Conservation (phyloP, 352 stramenopile species). For the Aphanomyces invadans region DNA sequence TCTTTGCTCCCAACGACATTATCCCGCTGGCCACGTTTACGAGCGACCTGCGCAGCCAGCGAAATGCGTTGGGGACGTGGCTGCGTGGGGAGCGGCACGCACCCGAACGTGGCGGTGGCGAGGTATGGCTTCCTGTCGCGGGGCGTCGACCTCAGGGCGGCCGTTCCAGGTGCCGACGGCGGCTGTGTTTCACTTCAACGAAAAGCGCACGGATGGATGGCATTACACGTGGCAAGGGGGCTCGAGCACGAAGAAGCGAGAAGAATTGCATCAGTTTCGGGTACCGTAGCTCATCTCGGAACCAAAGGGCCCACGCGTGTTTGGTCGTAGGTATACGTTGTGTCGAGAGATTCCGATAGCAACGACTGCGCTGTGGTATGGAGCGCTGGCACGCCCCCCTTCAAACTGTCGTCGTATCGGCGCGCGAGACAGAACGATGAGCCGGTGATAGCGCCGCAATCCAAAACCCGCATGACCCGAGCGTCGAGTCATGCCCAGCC, state of each 20-base stretch:
- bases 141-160: neutral
- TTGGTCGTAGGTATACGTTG: slow-evolving; percentile 10
- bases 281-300: neutral
- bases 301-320: neutral
- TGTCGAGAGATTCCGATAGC: neutral
- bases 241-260: slow-evolving; percentile 12
- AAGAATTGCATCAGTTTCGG: slow-evolving; percentile 1
- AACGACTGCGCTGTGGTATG: neutral
- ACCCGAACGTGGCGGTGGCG: neutral
- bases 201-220: slow-evolving; percentile 10
- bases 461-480: neutral
- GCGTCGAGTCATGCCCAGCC: too few species aligned
- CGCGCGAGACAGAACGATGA: neutral
- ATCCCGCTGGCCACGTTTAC: neutral
- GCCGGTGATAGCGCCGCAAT: neutral
- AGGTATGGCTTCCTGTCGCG: neutral
- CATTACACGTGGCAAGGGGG: slow-evolving; percentile 14
- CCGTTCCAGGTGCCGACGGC: neutral
- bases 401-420: slow-evolving; percentile 1
- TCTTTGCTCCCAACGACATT: neutral
- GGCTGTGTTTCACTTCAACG: slow-evolving; percentile 15
- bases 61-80: slow-evolving; percentile 1
- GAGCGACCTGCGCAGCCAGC: slow-evolving; percentile 3
- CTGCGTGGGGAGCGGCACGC: neutral
- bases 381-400: neutral